phyloP scores from a whole-genome alignment of 1,139 yeast species.

The Pichia sp. region DNA sequence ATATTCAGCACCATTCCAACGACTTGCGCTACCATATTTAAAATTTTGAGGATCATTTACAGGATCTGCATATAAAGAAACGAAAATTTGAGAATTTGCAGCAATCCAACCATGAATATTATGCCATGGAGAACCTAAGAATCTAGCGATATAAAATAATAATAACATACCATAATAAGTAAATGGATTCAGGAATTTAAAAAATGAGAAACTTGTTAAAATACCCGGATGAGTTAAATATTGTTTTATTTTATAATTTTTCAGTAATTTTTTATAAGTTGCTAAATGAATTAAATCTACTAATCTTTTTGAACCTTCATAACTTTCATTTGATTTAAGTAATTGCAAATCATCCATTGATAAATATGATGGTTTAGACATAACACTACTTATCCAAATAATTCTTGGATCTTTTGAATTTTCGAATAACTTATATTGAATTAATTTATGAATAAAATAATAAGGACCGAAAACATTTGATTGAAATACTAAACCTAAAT shows the following conservation, averaged over 20 bases:
- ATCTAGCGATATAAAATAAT: conserved; percentile 78
- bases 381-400: conserved; percentile 80
- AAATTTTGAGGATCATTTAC: conserved; percentile 36
- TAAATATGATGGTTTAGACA: conserved; percentile 66
- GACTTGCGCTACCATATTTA: conserved; percentile 74
- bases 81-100: conserved; percentile 75
- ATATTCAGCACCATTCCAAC: conserved; percentile 58
- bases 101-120: conserved; percentile 84
- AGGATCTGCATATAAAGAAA: conserved; percentile 43
- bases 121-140: conserved; percentile 80
- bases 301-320: conserved; percentile 88
- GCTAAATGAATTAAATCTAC: conserved; percentile 80
- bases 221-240: conserved; percentile 93
- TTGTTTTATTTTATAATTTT: conserved; percentile 51
- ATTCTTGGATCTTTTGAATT: conserved; percentile 53
- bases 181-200: conserved; percentile 65
- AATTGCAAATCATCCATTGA: conserved; percentile 73
- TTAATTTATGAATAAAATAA: conserved; percentile 56
- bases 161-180: conserved; percentile 81
- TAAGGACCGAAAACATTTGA: conserved; percentile 96
- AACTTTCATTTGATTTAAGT: conserved; percentile 56
- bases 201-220: conserved; percentile 77
- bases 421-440: conserved; percentile 36
- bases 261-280: conserved; percentile 45
- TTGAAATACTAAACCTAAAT: conserved; percentile 83